A percentile compares a stretch with the other conserved stretches of the same genome.
Evolutionary conservation across 163 green algal genomes (phyloP).

Genomic region (Scenedesmus sp.): DNA sequence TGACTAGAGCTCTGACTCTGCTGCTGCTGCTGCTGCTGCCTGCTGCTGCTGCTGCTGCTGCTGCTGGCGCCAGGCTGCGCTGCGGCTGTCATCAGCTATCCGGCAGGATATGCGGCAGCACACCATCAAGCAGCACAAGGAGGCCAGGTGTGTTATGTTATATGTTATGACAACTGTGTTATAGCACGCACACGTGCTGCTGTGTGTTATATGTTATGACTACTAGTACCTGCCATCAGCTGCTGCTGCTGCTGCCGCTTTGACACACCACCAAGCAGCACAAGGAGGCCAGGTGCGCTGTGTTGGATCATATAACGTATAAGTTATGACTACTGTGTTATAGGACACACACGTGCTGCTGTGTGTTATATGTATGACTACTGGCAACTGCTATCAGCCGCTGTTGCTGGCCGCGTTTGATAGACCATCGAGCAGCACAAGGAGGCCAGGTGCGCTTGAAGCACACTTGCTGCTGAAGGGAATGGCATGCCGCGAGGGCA

Average conservation of each 20-base stretch:
- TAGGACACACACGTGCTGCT: no score
- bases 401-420: no score
- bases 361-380: no score
- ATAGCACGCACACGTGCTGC: no score
- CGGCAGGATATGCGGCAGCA: conserved; percentile 23
- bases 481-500: no score
- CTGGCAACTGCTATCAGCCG: no score
- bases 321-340: no score
- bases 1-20: background rate
- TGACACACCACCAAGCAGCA: background rate
- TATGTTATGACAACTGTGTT: no score
- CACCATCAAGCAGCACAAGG: conserved; percentile 2
- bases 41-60: conserved; percentile 9
- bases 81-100: conserved; percentile 2
- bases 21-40: background rate
- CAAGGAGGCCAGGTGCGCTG: background rate
- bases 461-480: background rate
- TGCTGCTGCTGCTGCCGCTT: no score
- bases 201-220: no score
- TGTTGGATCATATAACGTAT: no score
- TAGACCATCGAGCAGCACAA: conserved; percentile 7
- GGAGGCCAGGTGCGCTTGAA: background rate
- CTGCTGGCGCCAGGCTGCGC: conserved; percentile 2
- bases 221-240: no score
- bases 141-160: background rate